Base-by-base conservation (phyloP, 2,329 filamentous ascomycete genomes). In the Trichoderma harzianum region DNA sequence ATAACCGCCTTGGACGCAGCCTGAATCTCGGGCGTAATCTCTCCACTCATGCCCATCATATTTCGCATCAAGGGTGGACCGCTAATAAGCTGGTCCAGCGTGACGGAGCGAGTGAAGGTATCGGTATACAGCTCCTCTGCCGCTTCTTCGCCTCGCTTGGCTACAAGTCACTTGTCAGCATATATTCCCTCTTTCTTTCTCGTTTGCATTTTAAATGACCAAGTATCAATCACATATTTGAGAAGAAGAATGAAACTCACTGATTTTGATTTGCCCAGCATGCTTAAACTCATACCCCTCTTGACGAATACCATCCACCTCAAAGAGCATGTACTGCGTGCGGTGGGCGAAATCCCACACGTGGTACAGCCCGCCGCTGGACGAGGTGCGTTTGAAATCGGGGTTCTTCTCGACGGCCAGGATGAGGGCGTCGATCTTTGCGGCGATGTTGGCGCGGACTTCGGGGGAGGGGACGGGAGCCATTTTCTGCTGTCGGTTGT, bases 311-410 rank as follows among this genome's bases (percentile, higher is more conserved):
- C 81, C 82, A 21, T 84, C 80, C 28, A 84, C 77, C 77, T 84
- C 82, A 7, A 77, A 78, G 74, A 83, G 79, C 77, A 83, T 83
- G 73, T 83, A 84, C 47, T 78, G 75, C n/a, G 81, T 82, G 43
- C 82, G 79, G 71, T 77, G 79, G 60, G 80, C 80, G 74, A 84
- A 85, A 74, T 84, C 82, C 81, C 81, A 84, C 36, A 83, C 73
- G 74, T 82, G 77, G 69, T 76, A 81, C 53, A 84, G 79, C 21
- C 76, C 75, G 21, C 76, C 75, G 70, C 80, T 76, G 36, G 76
- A 76, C 11, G 74, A 71, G 7, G 74, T 30, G 36, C 76, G 75
- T 14, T 73, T 76, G 78, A 79, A 81, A 24, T 73, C 62, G 5
- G 77, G 72, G 72, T 81, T 79, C 43, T 75, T 51, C 67, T 80